A percentile compares a stretch with the other conserved stretches of the same genome.
Evolutionary conservation across 768 basidiomycete species (phyloP).

Genomic region (Macrolepiota fuliginosa): DNA sequence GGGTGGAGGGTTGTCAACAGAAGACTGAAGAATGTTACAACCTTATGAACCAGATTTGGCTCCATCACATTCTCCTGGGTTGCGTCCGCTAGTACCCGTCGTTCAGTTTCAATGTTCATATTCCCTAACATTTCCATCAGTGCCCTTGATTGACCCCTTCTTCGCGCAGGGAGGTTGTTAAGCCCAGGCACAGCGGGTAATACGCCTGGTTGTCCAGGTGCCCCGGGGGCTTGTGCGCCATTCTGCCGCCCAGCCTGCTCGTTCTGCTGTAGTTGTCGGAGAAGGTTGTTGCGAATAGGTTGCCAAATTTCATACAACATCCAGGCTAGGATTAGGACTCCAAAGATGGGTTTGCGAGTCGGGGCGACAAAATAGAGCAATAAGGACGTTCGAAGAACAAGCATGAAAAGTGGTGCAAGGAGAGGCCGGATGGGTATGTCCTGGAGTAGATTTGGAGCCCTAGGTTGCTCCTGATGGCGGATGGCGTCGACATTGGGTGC

Average conservation of each 20-base stretch:
- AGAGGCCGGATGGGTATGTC: constrained; percentile 67
- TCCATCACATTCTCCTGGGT: constrained; percentile 31
- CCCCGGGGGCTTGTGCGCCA: constrained; percentile 10
- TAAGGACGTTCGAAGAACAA: constrained; percentile 64
- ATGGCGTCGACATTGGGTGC: constrained; percentile 31
- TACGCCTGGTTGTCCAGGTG: not conserved
- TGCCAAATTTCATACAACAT: constrained; percentile 76
- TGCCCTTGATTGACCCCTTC: constrained; percentile 31
- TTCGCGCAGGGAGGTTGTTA: constrained; percentile 16
- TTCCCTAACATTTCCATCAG: constrained; percentile 53
- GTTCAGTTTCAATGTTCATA: constrained; percentile 56
- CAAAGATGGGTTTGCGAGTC: constrained; percentile 68
- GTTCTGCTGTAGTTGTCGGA: constrained; percentile 24
- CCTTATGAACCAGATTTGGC: constrained; percentile 49
- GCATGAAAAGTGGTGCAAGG: constrained; percentile 62
- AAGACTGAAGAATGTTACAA: constrained; percentile 51
- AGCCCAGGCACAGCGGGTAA: constrained; percentile 19
- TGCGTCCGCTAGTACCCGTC: constrained; percentile 39
- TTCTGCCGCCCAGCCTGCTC: constrained; percentile 13
- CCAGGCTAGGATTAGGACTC: constrained; percentile 64
- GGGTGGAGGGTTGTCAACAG: constrained; percentile 66
- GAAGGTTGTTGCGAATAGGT: constrained; percentile 51
- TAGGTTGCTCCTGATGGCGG: constrained; percentile 26
- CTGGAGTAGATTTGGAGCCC: constrained; percentile 38
- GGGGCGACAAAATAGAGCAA: constrained; percentile 79